Conservation (phyloP, 176 grass and related monocot genomes). For the Zoysia japonica region DNA sequence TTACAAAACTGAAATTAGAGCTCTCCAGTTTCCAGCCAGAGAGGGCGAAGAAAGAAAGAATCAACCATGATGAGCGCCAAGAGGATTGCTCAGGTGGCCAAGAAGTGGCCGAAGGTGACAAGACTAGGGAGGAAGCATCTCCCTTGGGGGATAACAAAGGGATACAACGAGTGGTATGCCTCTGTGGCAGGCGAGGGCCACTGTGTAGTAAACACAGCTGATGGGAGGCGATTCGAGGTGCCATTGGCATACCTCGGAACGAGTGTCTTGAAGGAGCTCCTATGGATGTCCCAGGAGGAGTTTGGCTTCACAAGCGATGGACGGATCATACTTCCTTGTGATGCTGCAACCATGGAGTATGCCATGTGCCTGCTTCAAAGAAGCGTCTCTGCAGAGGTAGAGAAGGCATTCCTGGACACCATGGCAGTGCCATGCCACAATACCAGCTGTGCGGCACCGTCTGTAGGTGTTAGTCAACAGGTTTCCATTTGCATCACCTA, state of each 20-base stretch:
- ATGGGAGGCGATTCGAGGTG: conserved; percentile 46
- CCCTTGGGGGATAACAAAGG: not conserved
- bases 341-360: conserved; percentile 43
- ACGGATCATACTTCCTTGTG: conserved; percentile 44
- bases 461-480: not conserved
- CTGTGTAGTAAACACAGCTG: conserved; percentile 41
- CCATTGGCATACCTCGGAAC: conserved; percentile 34
- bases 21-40: not conserved
- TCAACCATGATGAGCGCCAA: conserved; percentile 32
- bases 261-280: conserved; percentile 35
- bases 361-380: conserved; percentile 39
- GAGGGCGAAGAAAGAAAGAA: not conserved
- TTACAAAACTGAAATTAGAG: not conserved
- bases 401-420: conserved; percentile 35
- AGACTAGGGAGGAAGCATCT: not conserved
- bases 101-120: conserved; percentile 52
- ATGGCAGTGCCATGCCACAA: conserved; percentile 23
- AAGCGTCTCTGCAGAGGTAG: conserved; percentile 31
- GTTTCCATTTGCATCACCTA: not conserved
- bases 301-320: conserved; percentile 35
- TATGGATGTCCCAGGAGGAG: conserved; percentile 53
- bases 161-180: not conserved
- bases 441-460: not conserved
- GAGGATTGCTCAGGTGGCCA: conserved; percentile 30
- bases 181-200: conserved; percentile 36